Base-by-base conservation (phyloP, 257 asterid genomes). In the Solanum bulbocastanum region DNA sequence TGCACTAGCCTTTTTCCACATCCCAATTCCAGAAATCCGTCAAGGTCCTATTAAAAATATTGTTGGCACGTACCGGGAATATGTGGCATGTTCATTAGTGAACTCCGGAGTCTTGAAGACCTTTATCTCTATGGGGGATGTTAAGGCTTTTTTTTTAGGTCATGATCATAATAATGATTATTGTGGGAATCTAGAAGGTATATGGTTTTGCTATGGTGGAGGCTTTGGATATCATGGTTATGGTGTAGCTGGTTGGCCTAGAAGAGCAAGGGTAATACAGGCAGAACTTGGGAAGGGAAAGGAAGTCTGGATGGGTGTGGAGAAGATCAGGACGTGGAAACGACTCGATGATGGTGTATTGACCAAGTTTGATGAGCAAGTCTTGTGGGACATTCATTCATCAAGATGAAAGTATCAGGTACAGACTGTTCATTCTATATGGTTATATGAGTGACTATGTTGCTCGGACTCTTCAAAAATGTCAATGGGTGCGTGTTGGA, bases 141-240 rank as follows among this genome's bases (percentile, higher is more conserved):
- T 96, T 87, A 96, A 95, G 87, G 99, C 98, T 22, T 98, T 94
- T 23, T 96, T 96, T 81, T 87, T 95, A 23, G 99, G 99, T 40
- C 99, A 96, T 36, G 98, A 96, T 91, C 99, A 96, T 93, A 93
- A n/a, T 10, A 96, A 95, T 87, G 99, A 96, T 90, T 96, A 92
- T 88, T 96, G 99, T 30, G 98, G 98, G 90, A 91, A 78, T 65
- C 86, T 96, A 14, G 88, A 92, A 16, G 95, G 95, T 87, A 32
- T 96, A 36, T 95, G 99, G 99, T 95, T 96, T 86, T 96, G 99
- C 89, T 96, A 95, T 72, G 99, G 99, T 6, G 98, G 98, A 87
- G 98, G 99, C 20, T 93, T 94, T 27, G 99, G 99, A 33, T 95
- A 96, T 88, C 99, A 96, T 83, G 99, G 95, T n/a, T 96, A 96